Base-by-base conservation (phyloP, 805 yeast species). In the Blastobotrys peoriensis region DNA sequence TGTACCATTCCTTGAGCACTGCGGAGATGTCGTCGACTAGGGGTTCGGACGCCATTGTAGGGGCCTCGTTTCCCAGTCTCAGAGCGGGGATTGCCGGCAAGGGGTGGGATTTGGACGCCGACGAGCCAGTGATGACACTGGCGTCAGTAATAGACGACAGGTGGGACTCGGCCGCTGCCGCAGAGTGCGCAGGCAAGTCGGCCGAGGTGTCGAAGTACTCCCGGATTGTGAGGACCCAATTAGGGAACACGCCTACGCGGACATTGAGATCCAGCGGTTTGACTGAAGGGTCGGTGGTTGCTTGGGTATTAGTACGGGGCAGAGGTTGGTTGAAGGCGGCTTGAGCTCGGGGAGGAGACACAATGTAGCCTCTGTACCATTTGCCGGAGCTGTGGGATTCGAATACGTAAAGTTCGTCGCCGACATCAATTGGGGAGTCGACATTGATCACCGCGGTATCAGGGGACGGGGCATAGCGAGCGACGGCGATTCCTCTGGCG, bases 321-420 rank as follows among this genome's bases (percentile, higher is more conserved):
- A 62, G 46, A 46, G 51, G 51, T 43, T 52, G 56, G 43, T 49
- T 55, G 40, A 55, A 51, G 3, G 55, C 53, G 13, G 55, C 38
- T 37, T 48, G 57, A 33, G 58, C 53, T 15, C 43, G 33, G 6
- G 94, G 89, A 47, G 79, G 74, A 33, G 81, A 67, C 28, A 83
- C 66, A 3, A 77, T 70, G 61, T 87, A 86, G 9, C 88, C 95
- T 54, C 95, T 71, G 19, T 80, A 86, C 95, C 95, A 87, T 49
- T 73, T 73, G 17, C 70, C 70, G 23, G 58, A 45, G 34, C 66
- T 62, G 61, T 74, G 69, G 39, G 73, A 66, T 58, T 86, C 95
- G 58, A 86, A 83, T 16, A 85, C 67, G 60, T 75, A 84, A 25
- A 83, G 78, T 50, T 81, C 86, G 62, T 86, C 94, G 28, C 95